These are phyloP conservation scores for Suillus subaureus DNA, from an alignment of 768 basidiomycete species.

Conservation along the genomic window DNA sequence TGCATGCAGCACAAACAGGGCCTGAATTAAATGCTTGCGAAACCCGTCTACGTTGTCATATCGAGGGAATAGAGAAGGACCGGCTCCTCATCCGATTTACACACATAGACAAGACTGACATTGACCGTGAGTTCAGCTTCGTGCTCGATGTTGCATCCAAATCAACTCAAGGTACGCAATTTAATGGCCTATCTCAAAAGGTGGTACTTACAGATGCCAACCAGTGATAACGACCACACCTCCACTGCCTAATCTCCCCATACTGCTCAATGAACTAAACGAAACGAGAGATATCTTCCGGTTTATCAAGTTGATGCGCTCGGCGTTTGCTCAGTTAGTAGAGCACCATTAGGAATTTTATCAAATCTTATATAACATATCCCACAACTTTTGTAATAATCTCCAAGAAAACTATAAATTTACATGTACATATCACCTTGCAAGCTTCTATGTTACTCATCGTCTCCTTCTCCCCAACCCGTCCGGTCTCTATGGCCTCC, in stretches of 20 bases:
- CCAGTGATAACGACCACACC: conserved; percentile 84
- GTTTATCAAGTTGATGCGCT: conserved; percentile 71
- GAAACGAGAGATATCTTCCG: conserved; percentile 65
- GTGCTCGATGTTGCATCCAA: conserved; percentile 71
- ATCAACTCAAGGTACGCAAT: conserved; percentile 63
- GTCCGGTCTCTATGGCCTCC: conserved; percentile 74
- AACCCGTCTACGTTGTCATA: conserved; percentile 55
- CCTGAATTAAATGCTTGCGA: conserved; percentile 64
- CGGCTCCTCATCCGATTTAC: conserved; percentile 75
- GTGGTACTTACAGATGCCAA: not conserved
- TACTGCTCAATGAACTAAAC: conserved; percentile 73
- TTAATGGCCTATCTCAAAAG: not conserved
- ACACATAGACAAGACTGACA: conserved; percentile 58
- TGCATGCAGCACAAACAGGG: conserved; percentile 51
- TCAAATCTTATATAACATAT: not conserved
- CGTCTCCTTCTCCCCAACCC: conserved; percentile 60
- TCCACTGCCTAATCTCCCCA: conserved; percentile 61
- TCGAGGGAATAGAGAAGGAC: conserved; percentile 81
- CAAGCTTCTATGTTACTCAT: conserved; percentile 5
- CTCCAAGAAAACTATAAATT: not conserved
- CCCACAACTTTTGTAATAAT: not conserved
- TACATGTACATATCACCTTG: not conserved
- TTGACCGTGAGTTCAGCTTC: conserved; percentile 67
- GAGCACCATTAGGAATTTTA: conserved; percentile 4
- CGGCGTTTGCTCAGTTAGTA: conserved; percentile 45